These are phyloP conservation scores for Chlorella sp. DNA, from an alignment of 139 green algal species.

Conservation along the genomic window DNA sequence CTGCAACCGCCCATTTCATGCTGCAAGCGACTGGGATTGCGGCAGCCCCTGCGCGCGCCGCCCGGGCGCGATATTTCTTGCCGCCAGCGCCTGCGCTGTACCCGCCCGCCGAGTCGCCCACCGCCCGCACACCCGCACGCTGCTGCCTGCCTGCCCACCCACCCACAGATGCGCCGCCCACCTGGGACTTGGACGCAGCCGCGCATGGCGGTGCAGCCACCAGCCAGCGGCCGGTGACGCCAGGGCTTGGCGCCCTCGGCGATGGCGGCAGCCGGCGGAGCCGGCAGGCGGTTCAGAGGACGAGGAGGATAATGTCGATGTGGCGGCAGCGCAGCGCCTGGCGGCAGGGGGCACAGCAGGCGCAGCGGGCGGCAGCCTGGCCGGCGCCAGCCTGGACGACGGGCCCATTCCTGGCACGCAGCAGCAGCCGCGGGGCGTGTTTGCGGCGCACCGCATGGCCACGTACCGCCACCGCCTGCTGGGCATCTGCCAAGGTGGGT, in stretches of 20 bases:
- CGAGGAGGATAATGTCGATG: conserved; percentile 13
- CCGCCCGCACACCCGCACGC: not conserved
- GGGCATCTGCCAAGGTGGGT: conserved; percentile 33
- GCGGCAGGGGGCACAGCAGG: not conserved
- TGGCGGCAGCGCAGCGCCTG: not conserved
- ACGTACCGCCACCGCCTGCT: conserved; percentile 33
- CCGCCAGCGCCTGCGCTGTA: no score
- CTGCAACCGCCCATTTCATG: no score
- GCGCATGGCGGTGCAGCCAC: not conserved
- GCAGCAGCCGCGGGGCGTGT: conserved; percentile 11
- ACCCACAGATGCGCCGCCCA: not conserved
- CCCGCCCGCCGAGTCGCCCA: not conserved
- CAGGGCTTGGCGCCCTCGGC: not conserved
- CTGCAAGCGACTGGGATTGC: no score
- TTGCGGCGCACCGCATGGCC: conserved; percentile 39
- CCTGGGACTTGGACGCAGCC: not conserved
- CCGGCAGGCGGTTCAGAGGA: not conserved
- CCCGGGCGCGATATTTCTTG: no score
- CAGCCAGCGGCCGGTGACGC: not conserved
- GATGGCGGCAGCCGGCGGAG: not conserved
- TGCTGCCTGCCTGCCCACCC: not conserved
- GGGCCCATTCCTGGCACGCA: not conserved
- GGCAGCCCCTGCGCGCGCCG: no score
- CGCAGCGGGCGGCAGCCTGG: not conserved
- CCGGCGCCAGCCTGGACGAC: not conserved